These are phyloP conservation scores for Nymphaea colorata DNA, from an alignment of 164 flowering plant species.

Conservation along the genomic window DNA sequence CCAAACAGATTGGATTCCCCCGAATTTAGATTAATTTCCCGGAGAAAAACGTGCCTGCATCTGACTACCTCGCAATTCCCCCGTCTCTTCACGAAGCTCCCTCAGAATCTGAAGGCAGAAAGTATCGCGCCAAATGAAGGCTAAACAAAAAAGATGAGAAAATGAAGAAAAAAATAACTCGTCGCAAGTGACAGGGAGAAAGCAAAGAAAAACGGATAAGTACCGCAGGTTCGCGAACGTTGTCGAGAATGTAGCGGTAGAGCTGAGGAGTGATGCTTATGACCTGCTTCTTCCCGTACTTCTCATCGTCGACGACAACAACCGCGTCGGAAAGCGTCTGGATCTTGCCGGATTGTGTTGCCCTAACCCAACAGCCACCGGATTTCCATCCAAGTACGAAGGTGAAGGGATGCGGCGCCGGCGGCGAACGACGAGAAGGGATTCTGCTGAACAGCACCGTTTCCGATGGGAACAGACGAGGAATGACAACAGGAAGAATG, in stretches of 20 bases:
- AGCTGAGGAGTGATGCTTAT: slow-evolving; percentile 23
- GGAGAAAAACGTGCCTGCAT: slow-evolving; percentile 18
- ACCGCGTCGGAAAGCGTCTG: slow-evolving; percentile 1
- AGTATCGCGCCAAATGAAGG: neutral
- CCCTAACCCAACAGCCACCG: slow-evolving; percentile 5
- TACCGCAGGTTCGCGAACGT: slow-evolving; percentile 28
- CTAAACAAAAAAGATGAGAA: neutral
- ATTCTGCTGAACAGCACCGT: neutral
- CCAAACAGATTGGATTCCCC: neutral
- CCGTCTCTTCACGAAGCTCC: slow-evolving; percentile 74
- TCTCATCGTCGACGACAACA: slow-evolving; percentile 9
- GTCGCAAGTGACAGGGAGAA: neutral
- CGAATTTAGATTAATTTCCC: neutral
- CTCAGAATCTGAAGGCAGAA: slow-evolving; percentile 11
- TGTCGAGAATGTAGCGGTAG: slow-evolving; percentile 19
- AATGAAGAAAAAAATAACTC: neutral
- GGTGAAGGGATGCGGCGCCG: neutral
- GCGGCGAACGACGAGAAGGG: neutral
- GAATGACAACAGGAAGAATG: too few relatives aligned
- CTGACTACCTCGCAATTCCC: slow-evolving; percentile 46
- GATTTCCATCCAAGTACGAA: neutral
- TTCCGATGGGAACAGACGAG: too few relatives aligned
- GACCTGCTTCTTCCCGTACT: slow-evolving; percentile 20
- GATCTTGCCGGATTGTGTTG: slow-evolving; percentile 1
- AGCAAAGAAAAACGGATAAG: neutral